Base-by-base conservation (phyloP, 1,139 yeast genomes). In the Hemisphaericaspora subhashii region DNA sequence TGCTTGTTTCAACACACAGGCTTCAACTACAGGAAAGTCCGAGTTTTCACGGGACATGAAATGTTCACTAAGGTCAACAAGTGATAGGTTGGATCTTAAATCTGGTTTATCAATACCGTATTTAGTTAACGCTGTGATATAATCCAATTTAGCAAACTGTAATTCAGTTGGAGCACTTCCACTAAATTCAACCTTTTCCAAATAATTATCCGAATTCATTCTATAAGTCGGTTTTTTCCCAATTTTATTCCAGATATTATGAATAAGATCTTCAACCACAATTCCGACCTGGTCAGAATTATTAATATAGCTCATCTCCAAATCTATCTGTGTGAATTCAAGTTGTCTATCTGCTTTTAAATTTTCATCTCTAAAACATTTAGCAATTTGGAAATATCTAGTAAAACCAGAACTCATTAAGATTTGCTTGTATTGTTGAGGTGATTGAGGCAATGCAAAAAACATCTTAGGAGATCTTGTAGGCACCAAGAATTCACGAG, bases 41-140 rank as follows among this genome's bases (percentile, higher is more conserved):
- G 62, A 45, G 48, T 62, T 57, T 4, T 62, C 64, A 2, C 47
- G 50, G 3, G 72, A 66, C 6, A 39, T 49, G 33, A 71, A 77
- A 46, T 50, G 69, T 2, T 60, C 57, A 1, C 76, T 62, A 20
- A 89, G 52, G 43, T 78, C 70, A 2, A 57, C 47, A 31, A 90
- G 77, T 27, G 69, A 60, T 31, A 87, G 52, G 5, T 65, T 60
- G 0, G 85, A 83, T 44, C 97, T 71, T 48, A 92, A 62, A 58
- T 92, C 98, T 0, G 99, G 99, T 59, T 92, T 92, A 57, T 92
- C 99, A 38, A 90, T 86, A 17, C 99, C 99, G 54, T 79, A 92
- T 17, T 65, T 67, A 2, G 76, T 57, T 60, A 94, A 72, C 0
- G 90, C 96, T 8, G 86, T 85, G 1, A 58, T 51, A 53, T 92